Evolutionary conservation across 768 basidiomycete genomes (phyloP).

Genomic region (Albatrellus ellisii): DNA sequence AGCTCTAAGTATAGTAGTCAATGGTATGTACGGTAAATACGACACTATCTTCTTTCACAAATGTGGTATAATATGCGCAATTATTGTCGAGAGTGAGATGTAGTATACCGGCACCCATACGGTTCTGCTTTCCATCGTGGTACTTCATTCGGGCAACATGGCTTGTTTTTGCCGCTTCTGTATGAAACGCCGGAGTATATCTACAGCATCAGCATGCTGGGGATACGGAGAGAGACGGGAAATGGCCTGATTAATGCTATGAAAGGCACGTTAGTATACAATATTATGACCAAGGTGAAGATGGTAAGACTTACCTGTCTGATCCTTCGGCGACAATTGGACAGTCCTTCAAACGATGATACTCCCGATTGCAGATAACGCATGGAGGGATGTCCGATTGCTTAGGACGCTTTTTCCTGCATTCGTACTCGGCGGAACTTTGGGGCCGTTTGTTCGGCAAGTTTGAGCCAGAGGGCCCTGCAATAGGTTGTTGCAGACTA

Average conservation of each 20-base stretch:
- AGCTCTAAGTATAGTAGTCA: too few relatives aligned
- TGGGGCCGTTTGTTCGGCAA: slow-evolving; percentile 18
- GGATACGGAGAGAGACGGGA: slow-evolving; percentile 29
- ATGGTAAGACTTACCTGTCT: slow-evolving; percentile 29
- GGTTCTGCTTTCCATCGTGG: too few relatives aligned
- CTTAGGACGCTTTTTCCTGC: slow-evolving; percentile 28
- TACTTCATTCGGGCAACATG: too few relatives aligned
- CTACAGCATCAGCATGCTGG: slow-evolving; percentile 21
- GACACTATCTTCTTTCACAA: too few relatives aligned
- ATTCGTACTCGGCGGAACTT: slow-evolving; percentile 10
- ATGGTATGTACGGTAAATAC: too few relatives aligned
- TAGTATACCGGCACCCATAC: too few relatives aligned
- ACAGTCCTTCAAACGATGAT: slow-evolving; percentile 40
- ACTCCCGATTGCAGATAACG: slow-evolving; percentile 31
- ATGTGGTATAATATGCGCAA: too few relatives aligned
- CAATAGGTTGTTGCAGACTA: slow-evolving; percentile 1
- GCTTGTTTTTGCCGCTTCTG: slow-evolving; percentile 15
- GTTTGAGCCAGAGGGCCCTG: slow-evolving; percentile 11
- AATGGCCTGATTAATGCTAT: slow-evolving; percentile 33
- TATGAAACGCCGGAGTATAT: slow-evolving; percentile 27
- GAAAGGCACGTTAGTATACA: too few relatives aligned
- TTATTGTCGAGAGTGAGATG: too few relatives aligned
- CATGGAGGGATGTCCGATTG: slow-evolving; percentile 23
- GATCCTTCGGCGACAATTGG: slow-evolving; percentile 39
- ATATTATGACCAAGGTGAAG: too few relatives aligned